These are phyloP conservation scores for Cucumis melo DNA, from an alignment of 306 rosid genomes.

Conservation along the genomic window DNA sequence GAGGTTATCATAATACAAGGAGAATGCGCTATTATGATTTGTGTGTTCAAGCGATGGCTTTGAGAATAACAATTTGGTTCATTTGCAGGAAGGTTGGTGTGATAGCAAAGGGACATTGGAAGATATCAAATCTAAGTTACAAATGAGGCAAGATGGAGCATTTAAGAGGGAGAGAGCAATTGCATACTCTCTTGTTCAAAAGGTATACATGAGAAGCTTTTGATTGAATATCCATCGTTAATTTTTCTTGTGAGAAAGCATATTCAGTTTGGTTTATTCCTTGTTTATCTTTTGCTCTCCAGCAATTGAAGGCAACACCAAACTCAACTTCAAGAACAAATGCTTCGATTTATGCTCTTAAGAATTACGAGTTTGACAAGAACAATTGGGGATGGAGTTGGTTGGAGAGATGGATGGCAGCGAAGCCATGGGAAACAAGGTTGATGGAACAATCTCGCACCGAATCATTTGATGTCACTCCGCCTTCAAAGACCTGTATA, in stretches of 20 bases:
- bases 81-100: slow-evolving; percentile 88
- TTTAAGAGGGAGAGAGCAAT: slow-evolving; percentile 89
- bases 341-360: slow-evolving; percentile 25
- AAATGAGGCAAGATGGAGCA: slow-evolving; percentile 91
- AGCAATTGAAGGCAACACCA: slow-evolving; percentile 70
- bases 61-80: neutral
- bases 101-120: slow-evolving; percentile 73
- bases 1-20: slow-evolving; percentile 33
- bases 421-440: slow-evolving; percentile 95
- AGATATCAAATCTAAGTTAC: slow-evolving; percentile 64
- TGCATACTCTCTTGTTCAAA: slow-evolving; percentile 85
- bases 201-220: slow-evolving; percentile 28
- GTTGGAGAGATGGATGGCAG: slow-evolving; percentile 99
- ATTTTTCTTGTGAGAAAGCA: neutral
- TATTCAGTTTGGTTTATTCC: neutral
- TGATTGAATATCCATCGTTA: neutral
- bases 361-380: slow-evolving; percentile 43
- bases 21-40: neutral
- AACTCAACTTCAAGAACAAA: slow-evolving; percentile 23
- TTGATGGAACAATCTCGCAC: slow-evolving; percentile 64
- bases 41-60: neutral
- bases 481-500: slow-evolving; percentile 39
- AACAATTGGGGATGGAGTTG: slow-evolving; percentile 89
- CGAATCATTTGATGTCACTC: slow-evolving; percentile 42
- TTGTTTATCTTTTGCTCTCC: neutral